Evolutionary conservation across 352 stramenopile species (phyloP).

Genomic region (Pythium dissimile): DNA sequence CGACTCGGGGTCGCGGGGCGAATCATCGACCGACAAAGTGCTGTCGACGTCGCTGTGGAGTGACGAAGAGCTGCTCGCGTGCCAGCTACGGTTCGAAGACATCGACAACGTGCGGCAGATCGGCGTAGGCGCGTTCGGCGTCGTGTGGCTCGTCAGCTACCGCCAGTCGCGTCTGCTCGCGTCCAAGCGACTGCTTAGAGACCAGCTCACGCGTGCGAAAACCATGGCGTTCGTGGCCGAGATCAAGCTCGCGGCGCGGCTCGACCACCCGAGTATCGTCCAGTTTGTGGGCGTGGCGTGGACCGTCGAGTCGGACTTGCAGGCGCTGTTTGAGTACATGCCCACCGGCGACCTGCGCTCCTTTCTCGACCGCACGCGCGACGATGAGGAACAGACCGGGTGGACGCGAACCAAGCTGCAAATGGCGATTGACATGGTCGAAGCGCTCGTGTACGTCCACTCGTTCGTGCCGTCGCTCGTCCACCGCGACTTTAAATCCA

Average conservation of each 20-base stretch:
- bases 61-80: constrained; percentile 9
- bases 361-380: constrained; percentile 32
- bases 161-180: constrained; percentile 33
- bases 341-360: constrained; percentile 46
- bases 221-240: constrained; percentile 55
- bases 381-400: neutral
- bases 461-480: constrained; percentile 49
- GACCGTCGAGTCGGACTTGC: constrained; percentile 48
- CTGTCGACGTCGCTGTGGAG: constrained; percentile 13
- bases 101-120: constrained; percentile 44
- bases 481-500: constrained; percentile 62
- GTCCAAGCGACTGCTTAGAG: constrained; percentile 46
- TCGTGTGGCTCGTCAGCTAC: constrained; percentile 50
- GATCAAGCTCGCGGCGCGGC: constrained; percentile 58
- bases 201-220: constrained; percentile 37
- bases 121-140: constrained; percentile 36
- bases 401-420: constrained; percentile 30
- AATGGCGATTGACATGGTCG: constrained; percentile 41
- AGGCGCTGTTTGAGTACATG: constrained; percentile 72
- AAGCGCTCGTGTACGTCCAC: constrained; percentile 61
- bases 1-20: too few species aligned
- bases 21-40: too few species aligned
- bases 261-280: constrained; percentile 68
- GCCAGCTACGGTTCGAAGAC: constrained; percentile 5
- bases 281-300: constrained; percentile 61